A percentile compares a stretch with the other conserved stretches of the same genome.
Evolutionary conservation across 2,329 filamentous ascomycete genomes (phyloP).

Genomic region (Neodidymelliopsis sp.): DNA sequence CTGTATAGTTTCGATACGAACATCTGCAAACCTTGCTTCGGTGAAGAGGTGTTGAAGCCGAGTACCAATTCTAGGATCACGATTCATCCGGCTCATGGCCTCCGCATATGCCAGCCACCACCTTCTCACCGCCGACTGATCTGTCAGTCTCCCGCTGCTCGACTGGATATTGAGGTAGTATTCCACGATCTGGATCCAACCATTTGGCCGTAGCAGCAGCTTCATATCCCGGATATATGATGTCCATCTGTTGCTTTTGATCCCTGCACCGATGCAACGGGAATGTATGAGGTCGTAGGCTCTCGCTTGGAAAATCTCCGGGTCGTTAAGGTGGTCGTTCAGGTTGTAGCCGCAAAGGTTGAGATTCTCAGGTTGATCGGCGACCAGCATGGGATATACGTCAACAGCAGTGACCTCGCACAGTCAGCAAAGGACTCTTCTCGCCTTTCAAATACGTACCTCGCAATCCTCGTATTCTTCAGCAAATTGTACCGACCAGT

Average conservation of each 20-base stretch:
- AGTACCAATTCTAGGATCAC: slow-evolving; percentile 45
- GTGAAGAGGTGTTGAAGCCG: slow-evolving; percentile 39
- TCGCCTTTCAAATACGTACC: slow-evolving; percentile 31
- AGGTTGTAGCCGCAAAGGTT: slow-evolving; percentile 46
- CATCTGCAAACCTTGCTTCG: slow-evolving; percentile 42
- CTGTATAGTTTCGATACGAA: slow-evolving; percentile 37
- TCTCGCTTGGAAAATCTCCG: slow-evolving; percentile 64
- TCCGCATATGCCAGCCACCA: slow-evolving; percentile 48
- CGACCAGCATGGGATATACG: slow-evolving; percentile 44
- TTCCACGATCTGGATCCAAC: slow-evolving; percentile 91
- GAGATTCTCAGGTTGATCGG: slow-evolving; percentile 50
- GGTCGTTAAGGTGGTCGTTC: slow-evolving; percentile 49
- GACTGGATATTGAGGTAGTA: slow-evolving; percentile 87
- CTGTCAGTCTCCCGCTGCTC: slow-evolving; percentile 78
- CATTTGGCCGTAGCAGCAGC: slow-evolving; percentile 73
- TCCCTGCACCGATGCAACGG: slow-evolving; percentile 73
- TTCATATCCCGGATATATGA: slow-evolving; percentile 79
- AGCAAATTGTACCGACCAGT: slow-evolving; percentile 49
- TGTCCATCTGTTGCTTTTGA: slow-evolving; percentile 75
- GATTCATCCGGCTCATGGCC: slow-evolving; percentile 44
- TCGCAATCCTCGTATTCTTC: slow-evolving; percentile 48
- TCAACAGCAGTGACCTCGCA: slow-evolving; percentile 49
- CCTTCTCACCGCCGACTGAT: slow-evolving; percentile 49
- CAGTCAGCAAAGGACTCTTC: slow-evolving; percentile 18
- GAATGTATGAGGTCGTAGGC: slow-evolving; percentile 87